A percentile compares a stretch with the other conserved stretches of the same genome.
These are phyloP conservation scores for Lagenaria siceraria DNA, from an alignment of 306 rosid species.

Conservation along the genomic window DNA sequence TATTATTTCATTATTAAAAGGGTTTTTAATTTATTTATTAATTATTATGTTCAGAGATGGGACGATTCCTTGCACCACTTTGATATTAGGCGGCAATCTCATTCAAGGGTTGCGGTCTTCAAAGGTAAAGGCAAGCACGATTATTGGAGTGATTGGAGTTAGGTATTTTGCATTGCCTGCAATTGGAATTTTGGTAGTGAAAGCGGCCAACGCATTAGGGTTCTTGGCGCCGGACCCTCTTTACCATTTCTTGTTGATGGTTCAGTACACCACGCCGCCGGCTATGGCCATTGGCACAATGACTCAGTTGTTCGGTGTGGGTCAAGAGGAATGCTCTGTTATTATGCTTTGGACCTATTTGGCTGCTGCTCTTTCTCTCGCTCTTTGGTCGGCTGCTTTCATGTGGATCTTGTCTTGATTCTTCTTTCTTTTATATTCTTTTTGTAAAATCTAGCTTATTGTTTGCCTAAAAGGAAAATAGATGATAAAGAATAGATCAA, in stretches of 20 bases:
- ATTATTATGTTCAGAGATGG: constrained; percentile 32
- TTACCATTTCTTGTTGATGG: constrained; percentile 51
- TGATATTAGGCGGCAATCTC: constrained; percentile 85
- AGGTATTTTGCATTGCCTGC: constrained; percentile 35
- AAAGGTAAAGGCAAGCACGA: constrained; percentile 21
- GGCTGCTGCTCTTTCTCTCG: constrained; percentile 57
- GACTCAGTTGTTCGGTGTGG: constrained; percentile 75
- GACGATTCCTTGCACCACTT: constrained; percentile 78
- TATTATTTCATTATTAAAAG: too few relatives aligned
- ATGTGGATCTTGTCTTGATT: constrained; percentile 35
- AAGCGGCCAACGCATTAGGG: constrained; percentile 34
- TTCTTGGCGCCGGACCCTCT: constrained; percentile 58
- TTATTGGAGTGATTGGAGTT: constrained; percentile 28
- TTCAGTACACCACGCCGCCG: constrained; percentile 83
- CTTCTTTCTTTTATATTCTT: not conserved
- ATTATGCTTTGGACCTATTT: constrained; percentile 66
- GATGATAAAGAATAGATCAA: too few relatives aligned
- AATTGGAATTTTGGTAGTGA: constrained; percentile 63
- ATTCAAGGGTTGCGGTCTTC: constrained; percentile 70
- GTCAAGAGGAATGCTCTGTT: constrained; percentile 82
- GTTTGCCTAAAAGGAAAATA: too few relatives aligned
- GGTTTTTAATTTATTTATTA: not conserved
- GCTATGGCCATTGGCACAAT: constrained; percentile 86
- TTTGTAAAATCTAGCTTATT: too few relatives aligned
- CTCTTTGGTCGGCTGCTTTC: constrained; percentile 70